Base-by-base conservation (phyloP, 768 basidiomycete genomes). In the Panaeolus papilionaceus region DNA sequence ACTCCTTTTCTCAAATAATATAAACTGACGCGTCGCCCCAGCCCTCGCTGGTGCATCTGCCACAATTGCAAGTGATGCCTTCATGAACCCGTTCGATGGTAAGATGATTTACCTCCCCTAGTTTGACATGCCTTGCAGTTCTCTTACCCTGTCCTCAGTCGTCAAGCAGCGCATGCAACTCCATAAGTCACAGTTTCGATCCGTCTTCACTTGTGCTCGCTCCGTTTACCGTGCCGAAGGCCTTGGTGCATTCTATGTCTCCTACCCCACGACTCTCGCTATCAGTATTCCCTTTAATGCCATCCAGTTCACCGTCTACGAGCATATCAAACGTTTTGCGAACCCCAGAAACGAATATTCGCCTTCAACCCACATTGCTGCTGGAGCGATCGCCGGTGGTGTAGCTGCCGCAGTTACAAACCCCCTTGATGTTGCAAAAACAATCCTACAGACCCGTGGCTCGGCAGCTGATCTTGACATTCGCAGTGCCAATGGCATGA, bases 1-100 rank as follows among this genome's bases (percentile, higher is more conserved):
- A 28, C 45, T 9, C 38, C 18, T 66, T 38, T 44, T 64, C 37
- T 68, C 44, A 42, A 42, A 16, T 39, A 64, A 18, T 40, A 65
- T 28, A 63, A 45, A 51, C 64, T 67, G 54, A 66, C 71, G 69
- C 37, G 38, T 64, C 20, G 62, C 66, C 37, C 64, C 42, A 95
- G 98, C 97, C 38, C 73, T 95, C 38, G 98, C 98, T 38, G 98
- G 98, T 69, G 98, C 95, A 54, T 88, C 92, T 0, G 98, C 97
- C 0, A 98, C 98, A 10, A 93, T 96, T 70, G 93, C 96, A 3
- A 93, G 92, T 67, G 98, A 99, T 81, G 98, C 98, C 2, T 83
- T 99, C 65, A 99, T 99, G 98, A 99, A 99, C 78, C 98, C 98
- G 2, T 99, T 99, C 75, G 98, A 99, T 81, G 97, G 97, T 98